phyloP scores from a whole-genome alignment of 2,329 filamentous ascomycete genomes.

The Ascocoryne sarcoides region DNA sequence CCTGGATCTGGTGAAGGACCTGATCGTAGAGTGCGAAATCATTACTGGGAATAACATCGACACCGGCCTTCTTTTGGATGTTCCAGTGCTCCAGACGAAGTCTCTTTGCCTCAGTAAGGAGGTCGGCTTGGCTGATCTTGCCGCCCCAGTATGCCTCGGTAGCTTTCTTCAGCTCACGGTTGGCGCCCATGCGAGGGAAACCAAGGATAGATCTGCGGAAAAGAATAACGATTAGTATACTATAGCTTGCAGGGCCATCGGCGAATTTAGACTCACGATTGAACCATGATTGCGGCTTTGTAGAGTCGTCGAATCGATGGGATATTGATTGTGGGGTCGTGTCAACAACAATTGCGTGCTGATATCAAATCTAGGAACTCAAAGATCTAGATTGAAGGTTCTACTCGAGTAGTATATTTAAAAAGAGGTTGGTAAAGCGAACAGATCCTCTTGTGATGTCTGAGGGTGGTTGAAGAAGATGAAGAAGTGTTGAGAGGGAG shows the following conservation, averaged over 20 bases:
- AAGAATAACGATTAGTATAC: conserved; percentile 10
- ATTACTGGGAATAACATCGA: conserved; percentile 97
- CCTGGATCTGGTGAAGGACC: conserved; percentile 94
- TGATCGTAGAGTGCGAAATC: conserved; percentile 99
- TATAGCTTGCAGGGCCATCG: conserved; percentile 1
- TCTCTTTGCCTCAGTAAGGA: conserved; percentile 91
- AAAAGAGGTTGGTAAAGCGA: too few relatives aligned
- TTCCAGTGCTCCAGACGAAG: conserved; percentile 97
- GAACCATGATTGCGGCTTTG: conserved; percentile 43
- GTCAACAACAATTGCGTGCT: not conserved
- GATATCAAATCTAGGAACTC: too few relatives aligned
- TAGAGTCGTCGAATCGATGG: conserved; percentile 11
- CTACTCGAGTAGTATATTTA: too few relatives aligned
- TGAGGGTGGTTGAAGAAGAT: conserved; percentile 3
- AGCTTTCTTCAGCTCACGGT: conserved; percentile 99
- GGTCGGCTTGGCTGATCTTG: conserved; percentile 86
- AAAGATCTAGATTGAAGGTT: too few relatives aligned
- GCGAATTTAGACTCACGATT: conserved; percentile 40
- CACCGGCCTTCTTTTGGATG: conserved; percentile 97
- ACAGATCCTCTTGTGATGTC: conserved; percentile 2
- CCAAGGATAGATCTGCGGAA: conserved; percentile 62
- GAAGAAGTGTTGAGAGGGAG: conserved; percentile 1
- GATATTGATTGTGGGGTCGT: not conserved
- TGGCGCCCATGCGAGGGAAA: conserved; percentile 97
- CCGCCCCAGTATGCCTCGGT: conserved; percentile 96